Base-by-base conservation (phyloP, 1,284 basidiomycete genomes). In the Pseudozyma sp. region DNA sequence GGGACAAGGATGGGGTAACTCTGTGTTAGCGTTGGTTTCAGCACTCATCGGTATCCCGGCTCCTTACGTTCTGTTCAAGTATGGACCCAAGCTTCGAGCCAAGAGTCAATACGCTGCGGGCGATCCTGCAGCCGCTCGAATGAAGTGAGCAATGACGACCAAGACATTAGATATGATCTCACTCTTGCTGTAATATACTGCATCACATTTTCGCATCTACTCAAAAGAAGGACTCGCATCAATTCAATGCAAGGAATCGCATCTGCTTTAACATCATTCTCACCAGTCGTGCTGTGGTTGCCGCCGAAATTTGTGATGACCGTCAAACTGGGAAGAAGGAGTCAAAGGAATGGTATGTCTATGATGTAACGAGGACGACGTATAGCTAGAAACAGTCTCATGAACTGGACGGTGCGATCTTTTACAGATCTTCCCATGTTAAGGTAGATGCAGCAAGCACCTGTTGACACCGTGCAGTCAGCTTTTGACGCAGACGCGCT, bases 1-100 rank as follows among this genome's bases (percentile, higher is more conserved):
- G 9, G 84, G 83, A 1, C 77, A 82, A 42, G 84, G 84, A 9
- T 84, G 80, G 77, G 84, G 84, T 1, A 78, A 79, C n/a, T 77
- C 82, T 3, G 49, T 85, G 10, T 64, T 86, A 21, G 85, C 85
- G 3, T 42, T 78, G 18, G 72, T 83, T 2, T 44, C 73, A 2
- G 79, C 77, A 3, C 18, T 81, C 16, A 53, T 85, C 0, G 83
- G 84, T 14, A 82, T 84, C 19, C 85, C 85, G 0, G 61, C 83
- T 5, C 76, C 82, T 1, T 76, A 75, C 34, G 36, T 83, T 2
- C 57, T 84, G 18, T 83, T 42, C 35, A 56, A 57, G 8, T 81
- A 63, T 44, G 83, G 82, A 16, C 70, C 72, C 1, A 47, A 12
- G 18, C 64, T 84, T 1, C 76, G 83, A 12, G 47, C 57, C 25